Base-by-base conservation (phyloP, 1,284 basidiomycete species). In the Kalmanozyma brasiliensis region DNA sequence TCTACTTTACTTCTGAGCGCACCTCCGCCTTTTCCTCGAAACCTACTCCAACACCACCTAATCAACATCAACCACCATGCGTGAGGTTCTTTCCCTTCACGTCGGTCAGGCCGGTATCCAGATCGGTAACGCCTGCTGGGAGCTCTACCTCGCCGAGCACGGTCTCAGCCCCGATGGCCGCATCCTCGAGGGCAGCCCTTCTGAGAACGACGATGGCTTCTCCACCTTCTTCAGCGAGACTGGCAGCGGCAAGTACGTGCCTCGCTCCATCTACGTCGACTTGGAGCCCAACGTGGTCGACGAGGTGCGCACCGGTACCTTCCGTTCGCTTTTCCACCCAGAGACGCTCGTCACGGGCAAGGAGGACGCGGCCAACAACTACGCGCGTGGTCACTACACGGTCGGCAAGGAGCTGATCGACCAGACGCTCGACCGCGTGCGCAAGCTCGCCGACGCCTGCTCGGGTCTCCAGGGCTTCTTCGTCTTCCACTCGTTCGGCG, bases 351-450 rank as follows among this genome's bases (percentile, higher is more conserved):
- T 99, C 84, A 93, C 91, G 60, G 96, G 96, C 77, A 98, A 98
- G 87, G 96, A 99, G 87, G 96, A 98, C 82, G 95, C 94, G 55
- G 95, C 95, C 73, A 99, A 97, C 88, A 98, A 98, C 85, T 98
- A 49, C 67, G 77, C 89, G 91, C 77, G 92, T 93, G 73, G 68
- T 51, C 83, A 84, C 78, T 98, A 98, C 86, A 98, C 95, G 60
- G 88, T 98, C 80, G 94, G 94, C 75, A 98, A 97, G 85, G 94
- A 97, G 84, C 77, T 85, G 47, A 85, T 85, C 77, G 87, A 88
- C 84, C 84, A 89, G 52, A 94, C 95, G 58, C 92, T 98, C 88
- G 96, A 98, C 85, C 94, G 91, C 84, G 86, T 98, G 73, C 92
- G 96, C 82, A 90, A 93, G 78, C 89, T 98, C 71, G 93, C 95